Conservation (phyloP, 495 filamentous ascomycete species). For the Hyaloscypha bicolor region DNA sequence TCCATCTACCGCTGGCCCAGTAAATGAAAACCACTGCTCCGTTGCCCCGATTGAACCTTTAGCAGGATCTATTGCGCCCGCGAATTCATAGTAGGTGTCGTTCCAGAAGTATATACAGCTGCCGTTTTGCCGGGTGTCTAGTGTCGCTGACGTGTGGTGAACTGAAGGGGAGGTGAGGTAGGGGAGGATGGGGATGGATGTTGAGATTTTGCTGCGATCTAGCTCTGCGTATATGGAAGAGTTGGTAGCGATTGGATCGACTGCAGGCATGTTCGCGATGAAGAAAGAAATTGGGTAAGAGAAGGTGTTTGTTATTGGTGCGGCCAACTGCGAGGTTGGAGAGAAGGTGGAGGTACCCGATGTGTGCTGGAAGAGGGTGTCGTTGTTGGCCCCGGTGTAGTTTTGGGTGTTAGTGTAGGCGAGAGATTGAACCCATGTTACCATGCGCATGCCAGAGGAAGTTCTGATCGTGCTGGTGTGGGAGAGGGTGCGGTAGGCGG, state of each 20-base stretch:
- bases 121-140: constrained; percentile 16
- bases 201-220: constrained; percentile 6
- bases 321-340: no score
- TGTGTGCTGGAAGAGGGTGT: constrained; percentile 13
- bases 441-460: constrained; percentile 1
- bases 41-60: constrained; percentile 13
- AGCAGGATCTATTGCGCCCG: constrained; percentile 22
- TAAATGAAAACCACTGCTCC: constrained; percentile 21
- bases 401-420: constrained; percentile 16
- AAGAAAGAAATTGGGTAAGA: constrained; percentile 14
- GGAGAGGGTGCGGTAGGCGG: neutral
- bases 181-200: constrained; percentile 14
- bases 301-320: constrained; percentile 11
- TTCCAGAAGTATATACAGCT: constrained; percentile 21
- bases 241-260: constrained; percentile 3
- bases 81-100: constrained; percentile 19
- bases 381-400: constrained; percentile 10
- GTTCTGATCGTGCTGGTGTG: constrained; percentile 19
- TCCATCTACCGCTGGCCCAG: neutral
- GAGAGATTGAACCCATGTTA: constrained; percentile 15
- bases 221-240: constrained; percentile 5
- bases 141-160: neutral
- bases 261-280: neutral
- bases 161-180: constrained; percentile 11
- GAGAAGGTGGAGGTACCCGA: neutral